These are phyloP conservation scores for Sodiomyces alkalinus DNA, from an alignment of 2,329 filamentous ascomycete species.

Conservation along the genomic window DNA sequence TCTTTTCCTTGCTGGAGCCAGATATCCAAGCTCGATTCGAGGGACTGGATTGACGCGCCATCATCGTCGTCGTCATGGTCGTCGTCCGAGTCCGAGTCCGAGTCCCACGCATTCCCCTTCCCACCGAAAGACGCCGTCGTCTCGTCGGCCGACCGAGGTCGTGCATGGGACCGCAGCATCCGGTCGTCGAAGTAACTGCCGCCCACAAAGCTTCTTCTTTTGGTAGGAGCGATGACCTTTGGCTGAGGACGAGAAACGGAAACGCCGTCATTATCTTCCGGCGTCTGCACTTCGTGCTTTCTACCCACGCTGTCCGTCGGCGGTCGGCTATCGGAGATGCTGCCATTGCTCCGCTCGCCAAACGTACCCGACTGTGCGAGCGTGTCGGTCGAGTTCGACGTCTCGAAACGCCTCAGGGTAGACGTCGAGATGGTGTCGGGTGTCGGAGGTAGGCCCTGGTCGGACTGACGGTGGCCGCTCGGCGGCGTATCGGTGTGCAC, in stretches of 20 bases:
- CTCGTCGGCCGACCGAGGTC: conserved; percentile 32
- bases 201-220: conserved; percentile 5
- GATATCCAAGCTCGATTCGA: conserved; percentile 37
- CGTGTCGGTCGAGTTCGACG: conserved; percentile 31
- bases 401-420: conserved; percentile 33
- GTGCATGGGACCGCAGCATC: conserved; percentile 8
- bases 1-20: conserved; percentile 36
- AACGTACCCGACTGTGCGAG: conserved; percentile 17
- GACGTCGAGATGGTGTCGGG: conserved; percentile 45
- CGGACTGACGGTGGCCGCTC: conserved; percentile 21
- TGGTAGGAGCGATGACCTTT: background rate
- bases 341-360: conserved; percentile 17
- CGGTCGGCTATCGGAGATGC: conserved; percentile 14
- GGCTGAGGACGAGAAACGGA: conserved; percentile 10
- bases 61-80: conserved; percentile 21
- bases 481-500: conserved; percentile 32
- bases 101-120: conserved; percentile 27
- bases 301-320: conserved; percentile 4
- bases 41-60: conserved; percentile 24
- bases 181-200: conserved; percentile 14
- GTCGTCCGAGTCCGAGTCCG: too few relatives aligned
- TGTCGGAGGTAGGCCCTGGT: conserved; percentile 36
- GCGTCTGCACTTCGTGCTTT: conserved; percentile 1
- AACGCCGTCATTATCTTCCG: conserved; percentile 7
- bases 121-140: conserved; percentile 24